Evolutionary conservation across 2,329 filamentous ascomycete species (phyloP), one percentile per base, ranked within the genome.

Genomic region (Ceratocystis albifundus): DNA sequence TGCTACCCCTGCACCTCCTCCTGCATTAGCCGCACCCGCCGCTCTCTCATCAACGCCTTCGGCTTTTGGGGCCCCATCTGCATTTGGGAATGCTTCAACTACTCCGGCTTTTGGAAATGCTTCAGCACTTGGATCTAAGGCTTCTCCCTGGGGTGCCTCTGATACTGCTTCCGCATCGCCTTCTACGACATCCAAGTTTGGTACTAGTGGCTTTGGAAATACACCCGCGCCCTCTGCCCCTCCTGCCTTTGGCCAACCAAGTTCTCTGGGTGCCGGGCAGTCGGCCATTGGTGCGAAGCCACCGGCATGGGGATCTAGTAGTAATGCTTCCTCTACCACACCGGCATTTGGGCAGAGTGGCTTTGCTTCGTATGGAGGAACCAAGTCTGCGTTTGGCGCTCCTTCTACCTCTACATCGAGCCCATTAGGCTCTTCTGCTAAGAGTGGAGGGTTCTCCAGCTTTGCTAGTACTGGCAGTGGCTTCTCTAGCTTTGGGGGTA

Each of bases 341-440:
- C 69, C 73, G n/a, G 70, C 72, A 15, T 73, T 78, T 69, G 73
- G 77, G 53, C 72, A 70, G 71, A 70, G 73, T 67, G 76, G 65
- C 1, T 86, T 86, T 73, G 83, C 83, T 1, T 82, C 85, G 71
- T 73, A 80, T 6, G 77, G 79, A 15, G 82, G 83, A 36, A 50
- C 32, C 12, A 65, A 68, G 28, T 62, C 65, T 15, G 48, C 65
- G 2, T 70, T 70, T 66, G 66, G 65, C 1, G 25, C 65, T 4
- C 71, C 69, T 63, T 71, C 70, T 17, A 68, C 73, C 17, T 69
- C 71, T 41, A 70, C 66, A 1, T 46, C 32, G 8, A 68, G 62
- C 28, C 65, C 67, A 30, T 65, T 68, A 65, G 67, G 57, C 8
- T 28, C 25, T 30, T 61, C 75, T 3, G 71, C 76, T 1, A 64